Evolutionary conservation across 2,329 filamentous ascomycete genomes (phyloP), one percentile per base, ranked within the genome.

Genomic region (Ambrosiella xylebori): DNA sequence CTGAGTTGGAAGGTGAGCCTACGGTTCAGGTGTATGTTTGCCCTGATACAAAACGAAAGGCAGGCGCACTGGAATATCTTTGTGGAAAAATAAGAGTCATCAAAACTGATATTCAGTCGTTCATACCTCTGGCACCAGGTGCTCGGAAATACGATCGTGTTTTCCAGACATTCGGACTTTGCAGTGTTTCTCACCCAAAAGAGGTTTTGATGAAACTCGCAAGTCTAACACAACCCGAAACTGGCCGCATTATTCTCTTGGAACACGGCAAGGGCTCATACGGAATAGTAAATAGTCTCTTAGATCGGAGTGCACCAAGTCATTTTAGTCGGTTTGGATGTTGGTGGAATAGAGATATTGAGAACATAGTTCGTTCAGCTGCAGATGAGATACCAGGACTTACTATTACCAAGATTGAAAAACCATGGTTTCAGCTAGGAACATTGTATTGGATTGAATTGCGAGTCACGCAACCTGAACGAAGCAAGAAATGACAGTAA

Each of bases 261-360:
- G 81, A 84, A 67, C 81, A 84, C 68, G 81, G 81, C 27, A 75
- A 77, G 61, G 78, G 77, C 13, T 72, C 68, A 64, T 80, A 72
- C 67, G 70, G 71, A 5, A 69, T 78, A 57, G 68, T 84, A 39
- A 83, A 84, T 65, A 68, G 70, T 8, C 63, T 78, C 15, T 68
- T 84, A 38, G 80, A 84, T 67, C 70, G 68, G 61, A 73, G 74
- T 59, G 80, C 81, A 0, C 67, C 68, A 13, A 68, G 69, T 19
- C 81, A 84, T 64, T 82, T 81, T 59, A 69, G 71, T 19, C 74
- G 76, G 63, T 84, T 79, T 64, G 81, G 81, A 2, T 84, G 81
- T 69, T 84, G 81, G 81, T 84, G 80, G 80, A 84, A 84, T 68
- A 71, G 81, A 56, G 80, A 84, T 64, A 76, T 84, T 60, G 75